These are phyloP conservation scores for Cucumis cinereus DNA, from an alignment of 306 rosid species.

Conservation along the genomic window DNA sequence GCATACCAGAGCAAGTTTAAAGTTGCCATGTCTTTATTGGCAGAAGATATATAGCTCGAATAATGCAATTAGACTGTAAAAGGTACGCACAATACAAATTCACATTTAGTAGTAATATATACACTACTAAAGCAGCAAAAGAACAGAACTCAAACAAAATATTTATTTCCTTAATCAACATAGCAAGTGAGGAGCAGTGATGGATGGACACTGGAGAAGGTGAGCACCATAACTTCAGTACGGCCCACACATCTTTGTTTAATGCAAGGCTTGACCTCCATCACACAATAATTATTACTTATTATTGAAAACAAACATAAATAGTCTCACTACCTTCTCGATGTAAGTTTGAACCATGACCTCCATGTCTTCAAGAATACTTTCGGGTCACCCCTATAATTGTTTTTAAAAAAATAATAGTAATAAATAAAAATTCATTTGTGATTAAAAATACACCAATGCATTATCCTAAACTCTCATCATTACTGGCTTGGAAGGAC, in stretches of 20 bases:
- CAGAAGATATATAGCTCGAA: conserved; percentile 82
- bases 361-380: conserved; percentile 85
- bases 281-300: background rate
- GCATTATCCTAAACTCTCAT: no score
- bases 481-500: no score
- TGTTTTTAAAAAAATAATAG: no score
- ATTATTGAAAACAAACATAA: background rate
- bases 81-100: background rate
- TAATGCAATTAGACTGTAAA: conserved; percentile 70
- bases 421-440: background rate
- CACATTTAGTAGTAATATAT: background rate
- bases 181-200: background rate
- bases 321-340: conserved; percentile 50
- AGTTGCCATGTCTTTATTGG: conserved; percentile 88
- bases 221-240: background rate
- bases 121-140: background rate
- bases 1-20: conserved; percentile 67
- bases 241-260: no score
- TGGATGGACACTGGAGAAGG: background rate
- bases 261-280: no score
- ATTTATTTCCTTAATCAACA: background rate
- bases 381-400: conserved; percentile 94
- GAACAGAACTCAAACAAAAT: background rate
- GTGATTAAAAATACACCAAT: background rate
- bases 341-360: conserved; percentile 70